Base-by-base conservation (phyloP, 2,329 filamentous ascomycete species). In the Colletotrichum sp. region DNA sequence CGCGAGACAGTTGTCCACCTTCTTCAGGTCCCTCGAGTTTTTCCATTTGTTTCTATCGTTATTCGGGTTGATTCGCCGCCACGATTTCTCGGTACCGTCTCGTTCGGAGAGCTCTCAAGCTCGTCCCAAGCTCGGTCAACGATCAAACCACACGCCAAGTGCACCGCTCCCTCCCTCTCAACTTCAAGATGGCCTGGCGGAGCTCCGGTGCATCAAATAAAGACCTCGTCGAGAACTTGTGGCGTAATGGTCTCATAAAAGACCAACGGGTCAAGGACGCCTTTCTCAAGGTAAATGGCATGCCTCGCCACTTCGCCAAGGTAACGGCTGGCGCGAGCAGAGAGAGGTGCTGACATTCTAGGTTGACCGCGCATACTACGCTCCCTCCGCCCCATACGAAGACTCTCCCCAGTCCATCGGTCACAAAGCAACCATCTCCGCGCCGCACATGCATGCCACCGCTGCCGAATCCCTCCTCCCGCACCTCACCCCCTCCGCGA, bases 361-460 rank as follows among this genome's bases (percentile, higher is more conserved):
- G 93, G 95, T 98, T 81, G 96, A 99, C 84, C 92, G 97, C 76
- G 96, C 91, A 1, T 91, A 98, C 85, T 98, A 96, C 85, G 91
- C 94, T 16, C 94, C 95, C 5, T 81, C 84, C 0, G 83, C 83
- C 12, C 92, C 97, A 4, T 98, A 98, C 82, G 83, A 88, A 71
- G 90, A 92, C 83, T 86, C 85, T 0, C 90, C 89, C 0, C 90
- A 92, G 77, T 79, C 85, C 74, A 91, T 92, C 83, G 90, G 90
- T 76, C 84, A 90, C 82, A 78, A 77, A 8, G 90, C 89, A 58
- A 92, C 90, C 80, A 92, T 92, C 77, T 89, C 87, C 2, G 90
- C 90, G 2, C 90, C 90, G 32, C 90, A 92, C 83, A 92, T 92
- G 90, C 90, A 92, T 82, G 90, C 90, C 74, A 83, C 85, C 10